Base-by-base conservation (phyloP, 805 yeast genomes). In the Ogataea saltuana region DNA sequence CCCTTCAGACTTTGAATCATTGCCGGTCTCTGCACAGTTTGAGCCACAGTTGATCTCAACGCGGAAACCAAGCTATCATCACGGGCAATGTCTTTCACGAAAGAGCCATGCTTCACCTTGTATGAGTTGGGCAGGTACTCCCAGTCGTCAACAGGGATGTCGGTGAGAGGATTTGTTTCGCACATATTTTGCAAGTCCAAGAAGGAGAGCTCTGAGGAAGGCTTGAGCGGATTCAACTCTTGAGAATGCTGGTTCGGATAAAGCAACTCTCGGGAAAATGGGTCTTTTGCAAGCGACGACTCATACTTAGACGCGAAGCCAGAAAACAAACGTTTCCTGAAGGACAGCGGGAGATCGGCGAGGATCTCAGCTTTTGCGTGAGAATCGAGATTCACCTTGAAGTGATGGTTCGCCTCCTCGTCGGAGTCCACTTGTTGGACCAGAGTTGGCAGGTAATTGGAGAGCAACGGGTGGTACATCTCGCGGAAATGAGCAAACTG, bases 1-100 rank as follows among this genome's bases (percentile, higher is more conserved):
- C 99, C 99, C 62, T 91, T 89, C 13, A 80, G 50, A 22, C 88
- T 79, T 63, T 93, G 99, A 7, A 80, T 63, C 12, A 81, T 59
- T 12, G 96, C 86, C n/a, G 93, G 83, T 58, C 67, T 66, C 32
- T 70, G 70, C 6, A 90, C 89, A 1, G 85, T 84, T 19, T 71
- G 64, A 49, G 69, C 65, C 28, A 86, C 69, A 2, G 74, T 67
- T 4, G 61, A 42, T 44, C 59, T 48, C 50, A 77, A 58, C 42
- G 70, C 60, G 25, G 54, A 33, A 6, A 56, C 51, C 34, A 78
- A 63, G 1, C 38, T 18, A 9, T 21, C 51, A 57, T 76, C 80
- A 6, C 59, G 52, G 0, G 78, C 80, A 29, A 80, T 69, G 18
- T 56, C 57, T 31, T 54, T 55, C 25, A 72, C 68, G 41, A 73